Base-by-base conservation (phyloP, 805 yeast genomes). In the Candida vartiovaarae region DNA sequence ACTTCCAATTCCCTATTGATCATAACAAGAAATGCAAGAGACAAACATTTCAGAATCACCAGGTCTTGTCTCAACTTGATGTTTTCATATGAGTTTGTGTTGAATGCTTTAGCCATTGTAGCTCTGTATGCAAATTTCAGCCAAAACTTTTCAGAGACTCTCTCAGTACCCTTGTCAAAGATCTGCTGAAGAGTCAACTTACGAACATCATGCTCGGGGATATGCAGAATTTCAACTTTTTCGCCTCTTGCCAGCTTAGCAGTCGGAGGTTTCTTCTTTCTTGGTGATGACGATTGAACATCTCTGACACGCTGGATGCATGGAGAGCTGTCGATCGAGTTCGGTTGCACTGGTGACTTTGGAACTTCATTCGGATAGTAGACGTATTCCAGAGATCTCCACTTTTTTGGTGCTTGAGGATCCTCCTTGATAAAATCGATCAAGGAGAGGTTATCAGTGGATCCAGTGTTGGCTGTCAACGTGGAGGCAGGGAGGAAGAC, bases 71-170 rank as follows among this genome's bases (percentile, higher is more conserved):
- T 72, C 44, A 81, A 56, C 33, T 67, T 63, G 36, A 80, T 61
- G 39, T 80, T 70, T 34, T 78, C 83, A 38, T 64, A 66, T 2
- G 82, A 65, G 36, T 70, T 72, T 15, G 72, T 67, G 55, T 75
- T 76, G 66, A 85, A 88, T 0, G 95, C 78, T 61, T 87, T 88
- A 1, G 89, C 86, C 29, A 76, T 68, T 5, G 80, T 65, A 1
- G 83, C 82, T 36, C 72, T 74, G 33, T 82, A 61, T 1, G 81
- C 74, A 53, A 82, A 86, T 32, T 76, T 80, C 45, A 72, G 71
- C 79, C 85, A 78, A 32, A 64, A 68, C n/a, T 79, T 79, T 31
- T 71, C 57, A 3, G 96, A 95, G 20, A 84, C 60, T 8, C 62
- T 62, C 32, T 68, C 74, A 48, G 67, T 57, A 4, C 84, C 89